Evolutionary conservation across 192 early-diverging fungal species (phyloP).

Genomic region (Podila minutissima): DNA sequence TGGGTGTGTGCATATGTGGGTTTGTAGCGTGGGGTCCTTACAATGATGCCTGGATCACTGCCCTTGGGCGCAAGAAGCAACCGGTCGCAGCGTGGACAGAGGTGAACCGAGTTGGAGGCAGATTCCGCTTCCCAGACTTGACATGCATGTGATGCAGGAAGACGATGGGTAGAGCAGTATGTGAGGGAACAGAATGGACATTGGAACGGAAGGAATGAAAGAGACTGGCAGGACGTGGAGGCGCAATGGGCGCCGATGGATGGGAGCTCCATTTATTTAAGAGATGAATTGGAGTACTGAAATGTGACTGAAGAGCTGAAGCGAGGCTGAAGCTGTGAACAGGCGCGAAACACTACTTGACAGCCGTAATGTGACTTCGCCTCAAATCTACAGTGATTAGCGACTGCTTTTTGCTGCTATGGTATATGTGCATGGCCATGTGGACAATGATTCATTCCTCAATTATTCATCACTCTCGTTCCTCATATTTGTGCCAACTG

Average conservation of each 20-base stretch:
- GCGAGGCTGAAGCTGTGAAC: no score
- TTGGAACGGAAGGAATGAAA: slow-evolving; percentile 34
- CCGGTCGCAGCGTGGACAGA: slow-evolving; percentile 23
- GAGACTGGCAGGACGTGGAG: slow-evolving; percentile 20
- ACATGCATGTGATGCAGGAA: slow-evolving; percentile 28
- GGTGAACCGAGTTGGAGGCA: slow-evolving; percentile 28
- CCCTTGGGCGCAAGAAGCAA: slow-evolving; percentile 20
- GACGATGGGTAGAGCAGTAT: slow-evolving; percentile 26
- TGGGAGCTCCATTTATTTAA: slow-evolving; percentile 35
- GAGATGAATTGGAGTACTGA: no score
- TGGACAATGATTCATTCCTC: no score
- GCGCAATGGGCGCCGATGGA: slow-evolving; percentile 29
- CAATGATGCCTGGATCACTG: slow-evolving; percentile 9
- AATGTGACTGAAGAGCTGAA: background rate
- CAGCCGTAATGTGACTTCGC: no score
- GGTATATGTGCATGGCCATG: no score
- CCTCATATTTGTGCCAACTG: no score
- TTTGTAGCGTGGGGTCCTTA: background rate
- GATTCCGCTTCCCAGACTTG: slow-evolving; percentile 12
- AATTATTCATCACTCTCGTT: no score
- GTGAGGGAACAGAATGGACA: slow-evolving; percentile 22
- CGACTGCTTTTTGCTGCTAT: no score
- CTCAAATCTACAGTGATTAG: no score
- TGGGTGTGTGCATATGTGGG: background rate
- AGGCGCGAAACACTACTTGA: no score